Conservation (phyloP, 495 filamentous ascomycete genomes). For the Neurospora africana region DNA sequence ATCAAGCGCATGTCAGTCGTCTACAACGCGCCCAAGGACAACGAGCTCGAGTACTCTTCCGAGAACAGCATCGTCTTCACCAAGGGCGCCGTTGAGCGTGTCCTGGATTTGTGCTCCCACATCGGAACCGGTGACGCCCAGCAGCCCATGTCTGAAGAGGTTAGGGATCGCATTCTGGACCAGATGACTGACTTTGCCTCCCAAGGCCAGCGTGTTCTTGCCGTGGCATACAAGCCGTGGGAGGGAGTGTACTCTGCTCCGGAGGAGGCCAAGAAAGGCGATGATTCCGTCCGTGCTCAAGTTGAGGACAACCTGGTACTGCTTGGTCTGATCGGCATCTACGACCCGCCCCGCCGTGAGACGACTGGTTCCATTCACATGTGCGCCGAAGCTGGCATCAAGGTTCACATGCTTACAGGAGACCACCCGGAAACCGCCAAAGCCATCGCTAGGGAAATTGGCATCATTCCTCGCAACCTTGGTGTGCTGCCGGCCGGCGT, state of each 20-base stretch:
- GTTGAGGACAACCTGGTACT: slow-evolving; percentile 50
- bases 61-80: slow-evolving; percentile 51
- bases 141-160: slow-evolving; percentile 44
- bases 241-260: slow-evolving; percentile 13
- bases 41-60: slow-evolving; percentile 16
- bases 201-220: slow-evolving; percentile 72
- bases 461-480: slow-evolving; percentile 55
- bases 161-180: slow-evolving; percentile 48
- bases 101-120: slow-evolving; percentile 59
- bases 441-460: slow-evolving; percentile 66
- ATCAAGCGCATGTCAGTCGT: slow-evolving; percentile 82
- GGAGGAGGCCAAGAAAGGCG: slow-evolving; percentile 4
- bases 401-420: slow-evolving; percentile 73
- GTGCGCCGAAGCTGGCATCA: slow-evolving; percentile 60
- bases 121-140: slow-evolving; percentile 43
- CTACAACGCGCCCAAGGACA: slow-evolving; percentile 35
- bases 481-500: slow-evolving; percentile 40
- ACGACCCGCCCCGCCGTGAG: slow-evolving; percentile 63
- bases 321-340: slow-evolving; percentile 62
- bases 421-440: slow-evolving; percentile 67
- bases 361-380: slow-evolving; percentile 53
- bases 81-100: slow-evolving; percentile 73
- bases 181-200: slow-evolving; percentile 60
- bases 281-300: slow-evolving; percentile 28
- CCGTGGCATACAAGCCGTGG: slow-evolving; percentile 49